Base-by-base conservation (phyloP, 768 basidiomycete species). In the Pholiota microspora region DNA sequence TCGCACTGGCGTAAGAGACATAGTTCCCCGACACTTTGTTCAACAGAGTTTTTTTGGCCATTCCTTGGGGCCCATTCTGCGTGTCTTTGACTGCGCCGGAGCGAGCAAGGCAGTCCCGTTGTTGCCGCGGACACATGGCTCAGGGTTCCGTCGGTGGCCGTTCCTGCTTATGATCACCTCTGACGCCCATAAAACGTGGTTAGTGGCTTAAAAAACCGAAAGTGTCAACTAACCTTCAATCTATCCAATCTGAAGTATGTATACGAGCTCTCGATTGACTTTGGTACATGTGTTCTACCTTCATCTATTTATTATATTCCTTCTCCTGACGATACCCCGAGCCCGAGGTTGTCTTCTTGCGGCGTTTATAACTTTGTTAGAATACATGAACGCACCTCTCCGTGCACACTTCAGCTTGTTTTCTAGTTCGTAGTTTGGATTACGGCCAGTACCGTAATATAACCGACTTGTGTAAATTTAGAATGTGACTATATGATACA, bases 121-220 rank as follows among this genome's bases (percentile, higher is more conserved):
- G 57, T 63, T 55, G 49, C 59, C 62, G 62, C 62, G 59, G 59
- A 60, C 49, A 47, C 35, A 34, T 47, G 38, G 38, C 13, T 29
- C 8, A 40, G 27, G 12, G 45, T 46, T 48, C 55, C 52, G 49
- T 45, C 35, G 25, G 4, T 48, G 31, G 25, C 53, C 56, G 53
- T 35, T 13, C 31, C 25, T 31, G 23, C 16, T 7, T 35, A 27
- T 15, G 6, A 24, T 25, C 35, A 36, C 35, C 18, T 40, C n/a
- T 28, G 28, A 38, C 16, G 25, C 16, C 38, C 50, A 9, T 6
- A 12, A 50, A 50, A 50, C 40, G 40, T 42, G 40, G 40, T n/a
- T n/a, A n/a, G n/a, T 21, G 16, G 21, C 7, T 23, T 21, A 42
- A 2, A 23, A 21, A 16, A 42, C 18, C 10, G 16, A 23, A 42